phyloP scores from a whole-genome alignment of 2,329 filamentous ascomycete species.

The Talaromyces amestolkiae region DNA sequence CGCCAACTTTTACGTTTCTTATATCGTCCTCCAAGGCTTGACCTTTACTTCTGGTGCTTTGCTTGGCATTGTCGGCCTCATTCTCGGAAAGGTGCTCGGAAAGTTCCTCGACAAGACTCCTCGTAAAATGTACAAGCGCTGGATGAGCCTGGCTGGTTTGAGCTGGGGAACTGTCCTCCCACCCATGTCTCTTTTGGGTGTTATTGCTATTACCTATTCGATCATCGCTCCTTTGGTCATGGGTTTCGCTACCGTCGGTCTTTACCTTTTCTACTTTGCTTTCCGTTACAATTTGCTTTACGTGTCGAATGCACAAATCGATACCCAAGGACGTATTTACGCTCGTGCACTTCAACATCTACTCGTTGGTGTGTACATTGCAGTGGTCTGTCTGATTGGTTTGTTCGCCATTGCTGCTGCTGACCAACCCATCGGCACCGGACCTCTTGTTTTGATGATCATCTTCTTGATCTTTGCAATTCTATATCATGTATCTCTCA shows the following conservation, averaged over 20 bases:
- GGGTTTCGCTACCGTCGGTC: slow-evolving; percentile 74
- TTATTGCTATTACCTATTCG: slow-evolving; percentile 81
- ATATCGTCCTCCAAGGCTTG: slow-evolving; percentile 89
- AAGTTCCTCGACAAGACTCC: slow-evolving; percentile 74
- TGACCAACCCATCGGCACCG: slow-evolving; percentile 60
- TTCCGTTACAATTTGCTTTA: slow-evolving; percentile 91
- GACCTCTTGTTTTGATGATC: slow-evolving; percentile 73
- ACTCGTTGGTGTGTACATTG: slow-evolving; percentile 78
- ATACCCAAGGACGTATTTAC: slow-evolving; percentile 85
- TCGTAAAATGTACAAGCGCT: slow-evolving; percentile 74
- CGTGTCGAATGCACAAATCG: slow-evolving; percentile 75
- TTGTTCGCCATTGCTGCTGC: slow-evolving; percentile 71
- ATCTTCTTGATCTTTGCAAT: slow-evolving; percentile 71
- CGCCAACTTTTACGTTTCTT: slow-evolving; percentile 93
- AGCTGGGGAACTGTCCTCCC: slow-evolving; percentile 84
- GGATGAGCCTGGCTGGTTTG: slow-evolving; percentile 69
- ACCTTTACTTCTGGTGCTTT: slow-evolving; percentile 72
- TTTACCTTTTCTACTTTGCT: slow-evolving; percentile 78
- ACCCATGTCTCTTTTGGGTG: slow-evolving; percentile 74
- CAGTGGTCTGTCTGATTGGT: slow-evolving; percentile 78
- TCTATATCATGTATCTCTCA: slow-evolving; percentile 71
- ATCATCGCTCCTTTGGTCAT: slow-evolving; percentile 83
- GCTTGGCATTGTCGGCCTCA: slow-evolving; percentile 69
- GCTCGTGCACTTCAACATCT: slow-evolving; percentile 84
- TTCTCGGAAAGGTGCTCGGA: slow-evolving; percentile 72